Evolutionary conservation across 495 filamentous ascomycete species (phyloP).

Genomic region (Hyphodiscus hymeniophilus): DNA sequence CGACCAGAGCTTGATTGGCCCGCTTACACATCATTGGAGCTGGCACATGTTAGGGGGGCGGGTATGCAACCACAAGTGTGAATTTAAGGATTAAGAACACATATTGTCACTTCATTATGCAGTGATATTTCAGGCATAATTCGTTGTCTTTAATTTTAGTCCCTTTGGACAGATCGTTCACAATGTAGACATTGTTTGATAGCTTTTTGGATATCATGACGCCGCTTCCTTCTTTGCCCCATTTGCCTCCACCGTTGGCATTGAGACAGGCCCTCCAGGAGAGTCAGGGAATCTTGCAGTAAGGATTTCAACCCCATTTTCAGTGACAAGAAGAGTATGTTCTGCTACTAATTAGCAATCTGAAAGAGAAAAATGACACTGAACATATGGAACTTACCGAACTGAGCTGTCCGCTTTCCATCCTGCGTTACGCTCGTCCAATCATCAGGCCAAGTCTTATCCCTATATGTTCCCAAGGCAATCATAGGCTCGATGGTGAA

Average conservation of each 20-base stretch:
- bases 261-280: conserved; percentile 73
- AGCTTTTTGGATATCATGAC: not conserved
- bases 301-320: conserved; percentile 85
- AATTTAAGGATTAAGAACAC: not conserved
- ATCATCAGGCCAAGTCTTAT: conserved; percentile 84
- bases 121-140: not conserved
- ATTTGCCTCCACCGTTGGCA: conserved; percentile 41
- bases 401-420: conserved; percentile 76
- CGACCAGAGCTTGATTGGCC: not conserved
- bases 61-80: not conserved
- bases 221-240: conserved; percentile 5
- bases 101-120: not conserved
- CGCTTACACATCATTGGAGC: not conserved
- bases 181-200: not conserved
- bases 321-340: conserved; percentile 90
- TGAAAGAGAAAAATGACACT: not conserved
- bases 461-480: conserved; percentile 67
- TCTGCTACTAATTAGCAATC: conserved; percentile 39
- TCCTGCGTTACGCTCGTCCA: conserved; percentile 84
- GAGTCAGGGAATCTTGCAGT: conserved; percentile 76
- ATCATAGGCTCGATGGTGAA: conserved; percentile 96
- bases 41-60: not conserved
- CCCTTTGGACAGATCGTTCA: not conserved
- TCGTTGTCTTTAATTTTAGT: not conserved
- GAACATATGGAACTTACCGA: conserved; percentile 33